These are phyloP conservation scores for Torulaspora quercuum DNA, from an alignment of 805 yeast genomes.

Conservation along the genomic window DNA sequence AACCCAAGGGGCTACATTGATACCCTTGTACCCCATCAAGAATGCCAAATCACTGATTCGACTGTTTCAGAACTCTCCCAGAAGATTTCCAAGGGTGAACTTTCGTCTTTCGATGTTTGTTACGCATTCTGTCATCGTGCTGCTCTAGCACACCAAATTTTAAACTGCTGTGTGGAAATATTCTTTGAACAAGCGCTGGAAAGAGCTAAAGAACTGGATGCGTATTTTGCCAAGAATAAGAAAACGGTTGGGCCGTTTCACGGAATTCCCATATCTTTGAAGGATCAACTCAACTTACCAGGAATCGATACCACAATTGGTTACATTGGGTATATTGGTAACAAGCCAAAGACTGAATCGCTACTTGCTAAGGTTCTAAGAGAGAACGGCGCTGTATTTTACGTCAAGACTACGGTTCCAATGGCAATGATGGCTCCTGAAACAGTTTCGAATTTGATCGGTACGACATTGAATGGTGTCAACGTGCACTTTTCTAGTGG, in stretches of 20 bases:
- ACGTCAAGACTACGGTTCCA: constrained; percentile 55
- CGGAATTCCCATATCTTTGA: constrained; percentile 60
- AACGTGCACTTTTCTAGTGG: constrained; percentile 50
- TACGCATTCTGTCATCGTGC: constrained; percentile 57
- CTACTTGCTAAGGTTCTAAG: constrained; percentile 42
- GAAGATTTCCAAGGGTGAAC: constrained; percentile 32
- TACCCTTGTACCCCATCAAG: constrained; percentile 16
- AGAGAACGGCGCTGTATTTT: constrained; percentile 48
- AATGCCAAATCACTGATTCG: constrained; percentile 21
- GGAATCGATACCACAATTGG: constrained; percentile 19
- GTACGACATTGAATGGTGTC: constrained; percentile 49
- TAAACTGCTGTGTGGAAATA: constrained; percentile 37
- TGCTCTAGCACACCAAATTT: constrained; percentile 53
- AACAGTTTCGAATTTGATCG: constrained; percentile 49
- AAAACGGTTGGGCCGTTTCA: constrained; percentile 58
- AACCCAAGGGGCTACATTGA: constrained; percentile 17
- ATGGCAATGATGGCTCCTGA: constrained; percentile 58
- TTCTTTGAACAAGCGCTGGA: constrained; percentile 58
- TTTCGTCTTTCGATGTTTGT: constrained; percentile 45
- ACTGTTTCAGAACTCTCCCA: constrained; percentile 20
- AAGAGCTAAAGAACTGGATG: constrained; percentile 56
- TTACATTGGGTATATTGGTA: constrained; percentile 24
- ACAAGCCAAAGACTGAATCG: constrained; percentile 40
- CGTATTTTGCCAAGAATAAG: constrained; percentile 44
- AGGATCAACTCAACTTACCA: constrained; percentile 34